Conservation (phyloP, 2,329 filamentous ascomycete species). For the Pseudocercospora fijiensis region DNA sequence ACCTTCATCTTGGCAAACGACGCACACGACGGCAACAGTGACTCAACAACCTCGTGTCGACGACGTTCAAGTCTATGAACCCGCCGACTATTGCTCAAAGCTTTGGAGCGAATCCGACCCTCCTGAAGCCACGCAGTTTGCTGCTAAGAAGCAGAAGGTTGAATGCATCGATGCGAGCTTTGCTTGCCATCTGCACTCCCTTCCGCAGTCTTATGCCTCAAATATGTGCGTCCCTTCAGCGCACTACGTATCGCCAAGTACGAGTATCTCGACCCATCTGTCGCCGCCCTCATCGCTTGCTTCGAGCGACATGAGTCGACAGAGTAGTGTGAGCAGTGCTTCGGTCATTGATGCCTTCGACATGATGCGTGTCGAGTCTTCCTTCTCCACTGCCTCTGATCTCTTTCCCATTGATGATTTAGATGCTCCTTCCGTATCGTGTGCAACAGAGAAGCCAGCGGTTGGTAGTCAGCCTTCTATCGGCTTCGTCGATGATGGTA, state of each 20-base stretch:
- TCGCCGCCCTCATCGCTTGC: slow-evolving; percentile 31
- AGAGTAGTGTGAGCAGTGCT: slow-evolving; percentile 45
- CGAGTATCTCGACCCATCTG: slow-evolving; percentile 33
- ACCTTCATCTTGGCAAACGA: slow-evolving; percentile 19
- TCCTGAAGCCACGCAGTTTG: slow-evolving; percentile 23
- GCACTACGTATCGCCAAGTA: slow-evolving; percentile 30
- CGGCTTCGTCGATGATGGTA: slow-evolving; percentile 28
- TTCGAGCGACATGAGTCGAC: slow-evolving; percentile 46
- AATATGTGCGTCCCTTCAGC: slow-evolving; percentile 25
- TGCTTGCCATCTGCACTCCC: slow-evolving; percentile 16
- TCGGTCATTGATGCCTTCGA: slow-evolving; percentile 44
- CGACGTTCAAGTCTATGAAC: slow-evolving; percentile 31
- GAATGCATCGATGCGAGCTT: slow-evolving; percentile 21
- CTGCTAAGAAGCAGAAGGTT: slow-evolving; percentile 30
- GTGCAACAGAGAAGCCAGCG: slow-evolving; percentile 27
- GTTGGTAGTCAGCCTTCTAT: slow-evolving; percentile 30
- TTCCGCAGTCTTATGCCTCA: slow-evolving; percentile 21
- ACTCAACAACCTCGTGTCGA: slow-evolving; percentile 16
- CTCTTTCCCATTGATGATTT: slow-evolving; percentile 29
- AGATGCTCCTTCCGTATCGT: slow-evolving; percentile 30
- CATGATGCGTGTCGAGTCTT: slow-evolving; percentile 48
- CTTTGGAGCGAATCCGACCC: slow-evolving; percentile 26
- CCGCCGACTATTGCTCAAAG: slow-evolving; percentile 33
- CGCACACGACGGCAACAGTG: slow-evolving; percentile 34
- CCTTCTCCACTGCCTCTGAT: slow-evolving; percentile 36